Evolutionary conservation across 306 rosid genomes (phyloP).

Genomic region (Quercus alba): DNA sequence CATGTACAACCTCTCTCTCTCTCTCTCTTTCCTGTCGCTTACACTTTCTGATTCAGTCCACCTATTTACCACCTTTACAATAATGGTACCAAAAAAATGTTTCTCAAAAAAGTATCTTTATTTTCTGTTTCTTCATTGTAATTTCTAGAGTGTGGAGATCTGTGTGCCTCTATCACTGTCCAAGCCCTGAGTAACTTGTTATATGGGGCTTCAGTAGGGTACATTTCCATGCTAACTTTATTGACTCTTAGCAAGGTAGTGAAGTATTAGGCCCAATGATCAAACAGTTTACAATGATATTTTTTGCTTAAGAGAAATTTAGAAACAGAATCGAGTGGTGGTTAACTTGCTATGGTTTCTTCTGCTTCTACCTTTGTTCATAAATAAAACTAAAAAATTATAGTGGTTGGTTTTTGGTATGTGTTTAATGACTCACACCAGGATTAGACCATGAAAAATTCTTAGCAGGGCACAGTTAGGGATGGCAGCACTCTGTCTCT

Average conservation of each 20-base stretch:
- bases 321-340: neutral
- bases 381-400: neutral
- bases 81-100: constrained; percentile 4
- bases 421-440: neutral
- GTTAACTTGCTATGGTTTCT: neutral
- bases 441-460: neutral
- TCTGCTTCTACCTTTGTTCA: neutral
- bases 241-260: neutral
- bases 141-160: constrained; percentile 39
- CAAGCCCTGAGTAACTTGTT: constrained; percentile 32
- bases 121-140: constrained; percentile 22
- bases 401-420: neutral
- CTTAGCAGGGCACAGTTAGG: neutral
- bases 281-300: neutral
- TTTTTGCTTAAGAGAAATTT: neutral
- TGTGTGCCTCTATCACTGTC: constrained; percentile 49
- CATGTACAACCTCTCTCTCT: neutral
- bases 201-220: neutral
- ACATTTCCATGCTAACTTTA: neutral
- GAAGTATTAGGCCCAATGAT: neutral
- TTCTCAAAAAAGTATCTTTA: neutral
- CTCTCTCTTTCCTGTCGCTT: constrained; percentile 9
- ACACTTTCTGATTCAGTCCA: constrained; percentile 12
- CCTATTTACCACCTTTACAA: constrained; percentile 22
- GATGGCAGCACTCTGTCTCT: neutral